Evolutionary conservation across 2,329 filamentous ascomycete genomes (phyloP).

Genomic region (Chrysosporium queenslandicum): DNA sequence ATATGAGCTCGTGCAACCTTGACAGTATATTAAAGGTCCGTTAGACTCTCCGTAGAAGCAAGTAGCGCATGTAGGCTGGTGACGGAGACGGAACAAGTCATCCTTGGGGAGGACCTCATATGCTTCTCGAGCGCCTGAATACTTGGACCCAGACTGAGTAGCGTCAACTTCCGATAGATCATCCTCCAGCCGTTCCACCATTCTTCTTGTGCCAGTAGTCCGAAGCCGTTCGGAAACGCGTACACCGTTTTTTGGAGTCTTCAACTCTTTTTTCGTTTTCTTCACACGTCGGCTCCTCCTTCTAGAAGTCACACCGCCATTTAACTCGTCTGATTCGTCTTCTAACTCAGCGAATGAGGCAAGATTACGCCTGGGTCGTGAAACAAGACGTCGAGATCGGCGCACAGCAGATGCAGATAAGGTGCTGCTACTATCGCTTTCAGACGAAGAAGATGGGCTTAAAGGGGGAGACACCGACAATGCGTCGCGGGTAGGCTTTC

Average conservation of each 20-base stretch:
- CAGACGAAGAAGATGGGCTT: background rate
- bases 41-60: slow-evolving; percentile 52
- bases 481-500: background rate
- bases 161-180: slow-evolving; percentile 28
- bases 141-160: slow-evolving; percentile 12
- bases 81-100: slow-evolving; percentile 58
- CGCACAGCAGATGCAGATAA: background rate
- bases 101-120: slow-evolving; percentile 53
- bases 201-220: slow-evolving; percentile 25
- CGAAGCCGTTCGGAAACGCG: slow-evolving; percentile 12
- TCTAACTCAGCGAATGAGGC: background rate
- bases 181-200: slow-evolving; percentile 44
- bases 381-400: slow-evolving; percentile 8
- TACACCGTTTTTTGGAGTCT: slow-evolving; percentile 6
- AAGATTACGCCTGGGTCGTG: background rate
- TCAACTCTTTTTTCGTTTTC: background rate
- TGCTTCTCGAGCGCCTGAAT: slow-evolving; percentile 55
- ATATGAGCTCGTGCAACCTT: slow-evolving; percentile 76
- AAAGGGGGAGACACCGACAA: background rate
- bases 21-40: slow-evolving; percentile 71
- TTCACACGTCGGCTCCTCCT: background rate
- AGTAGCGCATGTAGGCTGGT: slow-evolving; percentile 61
- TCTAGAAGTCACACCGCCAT: background rate
- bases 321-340: slow-evolving; percentile 8
- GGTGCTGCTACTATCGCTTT: background rate